Percentiles rank a stretch among this genome's conserved stretches.
These are phyloP conservation scores for Aleurites moluccanus DNA, from an alignment of 441 rosid species.

Conservation along the genomic window DNA sequence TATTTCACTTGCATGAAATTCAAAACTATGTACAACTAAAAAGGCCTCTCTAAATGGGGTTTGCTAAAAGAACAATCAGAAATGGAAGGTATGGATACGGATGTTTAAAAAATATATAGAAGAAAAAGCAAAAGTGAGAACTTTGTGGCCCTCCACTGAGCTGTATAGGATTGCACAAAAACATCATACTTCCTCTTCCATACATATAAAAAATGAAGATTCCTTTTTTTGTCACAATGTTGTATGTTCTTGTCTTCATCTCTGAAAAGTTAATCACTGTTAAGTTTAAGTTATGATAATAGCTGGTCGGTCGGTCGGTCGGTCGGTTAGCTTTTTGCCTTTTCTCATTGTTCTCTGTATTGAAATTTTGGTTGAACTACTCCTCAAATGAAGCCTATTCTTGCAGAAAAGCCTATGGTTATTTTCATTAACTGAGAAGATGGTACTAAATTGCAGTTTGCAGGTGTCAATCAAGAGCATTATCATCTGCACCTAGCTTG, in stretches of 20 bases:
- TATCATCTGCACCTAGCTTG: conserved; percentile 30
- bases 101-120: conserved; percentile 8
- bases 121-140: conserved; percentile 3
- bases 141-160: conserved; percentile 29
- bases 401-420: not conserved
- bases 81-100: not conserved
- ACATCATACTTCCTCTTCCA: conserved; percentile 21
- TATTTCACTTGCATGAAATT: conserved; percentile 23
- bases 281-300: not conserved
- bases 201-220: conserved; percentile 26
- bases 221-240: conserved; percentile 35
- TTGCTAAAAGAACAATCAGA: conserved; percentile 20
- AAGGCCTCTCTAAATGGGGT: conserved; percentile 8
- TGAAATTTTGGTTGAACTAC: conserved; percentile 1
- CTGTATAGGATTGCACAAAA: conserved; percentile 16
- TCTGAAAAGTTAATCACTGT: conserved; percentile 8
- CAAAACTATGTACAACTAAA: conserved; percentile 20
- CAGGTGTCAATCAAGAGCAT: conserved; percentile 24
- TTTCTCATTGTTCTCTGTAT: conserved; percentile 9
- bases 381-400: conserved; percentile 4
- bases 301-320: conserved; percentile 18
- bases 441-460: not conserved
- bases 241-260: conserved; percentile 34
- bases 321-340: conserved; percentile 24
- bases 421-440: conserved; percentile 19